phyloP scores from a whole-genome alignment of 2,329 filamentous ascomycete species.

The Arthroderma sp. region DNA sequence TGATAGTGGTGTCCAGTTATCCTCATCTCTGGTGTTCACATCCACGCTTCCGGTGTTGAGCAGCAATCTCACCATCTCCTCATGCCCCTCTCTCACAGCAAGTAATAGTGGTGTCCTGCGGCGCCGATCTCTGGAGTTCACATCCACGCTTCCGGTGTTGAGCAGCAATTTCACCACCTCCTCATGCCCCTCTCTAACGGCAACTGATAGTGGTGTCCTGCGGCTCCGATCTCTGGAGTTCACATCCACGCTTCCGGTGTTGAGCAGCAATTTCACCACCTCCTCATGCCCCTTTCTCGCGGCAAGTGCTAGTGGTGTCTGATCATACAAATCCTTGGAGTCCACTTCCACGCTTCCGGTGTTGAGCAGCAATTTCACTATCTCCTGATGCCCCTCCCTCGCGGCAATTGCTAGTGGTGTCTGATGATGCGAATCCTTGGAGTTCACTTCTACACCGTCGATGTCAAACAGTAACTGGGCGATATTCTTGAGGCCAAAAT shows the following conservation, averaged over 20 bases:
- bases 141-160: not conserved
- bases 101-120: constrained; percentile 5
- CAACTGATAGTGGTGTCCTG: not conserved
- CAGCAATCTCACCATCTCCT: constrained; percentile 14
- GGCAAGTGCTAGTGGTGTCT: not conserved
- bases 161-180: constrained; percentile 3
- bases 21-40: not conserved
- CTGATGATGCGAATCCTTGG: not conserved
- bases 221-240: not conserved
- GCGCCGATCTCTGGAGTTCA: constrained; percentile 3
- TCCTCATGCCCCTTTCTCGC: not conserved
- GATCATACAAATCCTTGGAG: not conserved
- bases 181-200: not conserved
- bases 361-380: constrained; percentile 3
- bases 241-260: not conserved
- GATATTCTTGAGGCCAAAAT: no score
- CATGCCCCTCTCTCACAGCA: constrained; percentile 11
- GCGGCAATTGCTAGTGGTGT: not conserved
- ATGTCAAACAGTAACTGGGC: not conserved
- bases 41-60: not conserved
- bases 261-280: not conserved
- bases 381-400: not conserved
- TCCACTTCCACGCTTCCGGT: constrained; percentile 3
- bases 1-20: not conserved
- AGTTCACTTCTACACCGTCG: not conserved